Evolutionary conservation across 306 rosid species (phyloP).

Genomic region (Vachellia pachyceras): DNA sequence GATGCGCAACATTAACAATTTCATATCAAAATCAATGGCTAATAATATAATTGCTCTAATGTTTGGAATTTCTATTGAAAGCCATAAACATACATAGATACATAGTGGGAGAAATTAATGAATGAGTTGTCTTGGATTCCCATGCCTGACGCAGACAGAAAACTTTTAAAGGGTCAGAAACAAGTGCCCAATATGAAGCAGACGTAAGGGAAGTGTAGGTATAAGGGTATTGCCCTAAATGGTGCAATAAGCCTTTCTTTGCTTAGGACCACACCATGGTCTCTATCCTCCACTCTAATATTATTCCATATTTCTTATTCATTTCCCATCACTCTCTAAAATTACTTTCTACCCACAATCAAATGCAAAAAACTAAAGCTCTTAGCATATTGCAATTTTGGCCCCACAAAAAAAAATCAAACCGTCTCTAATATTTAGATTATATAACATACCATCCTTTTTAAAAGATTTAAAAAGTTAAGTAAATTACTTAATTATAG

Average conservation of each 20-base stretch:
- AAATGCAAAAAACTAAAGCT: background rate
- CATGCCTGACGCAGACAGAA: background rate
- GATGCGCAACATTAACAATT: background rate
- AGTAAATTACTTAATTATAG: too few relatives aligned
- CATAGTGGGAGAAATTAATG: background rate
- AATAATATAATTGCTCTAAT: background rate
- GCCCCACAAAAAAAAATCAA: background rate
- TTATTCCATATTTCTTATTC: background rate
- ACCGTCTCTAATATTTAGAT: background rate
- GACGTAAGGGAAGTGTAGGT: background rate
- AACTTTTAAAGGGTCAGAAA: background rate
- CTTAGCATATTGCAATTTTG: background rate
- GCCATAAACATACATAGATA: background rate
- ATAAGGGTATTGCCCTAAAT: background rate
- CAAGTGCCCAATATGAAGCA: background rate
- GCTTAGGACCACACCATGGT: slow-evolving; percentile 14
- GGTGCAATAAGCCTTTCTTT: background rate
- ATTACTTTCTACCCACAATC: background rate
- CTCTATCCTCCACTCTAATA: background rate
- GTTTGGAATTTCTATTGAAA: too few relatives aligned
- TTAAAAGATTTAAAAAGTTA: too few relatives aligned
- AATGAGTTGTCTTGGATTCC: background rate
- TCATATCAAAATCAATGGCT: background rate
- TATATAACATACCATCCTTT: too few relatives aligned
- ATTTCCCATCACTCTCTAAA: background rate